Base-by-base conservation (phyloP, 208 protist genomes). In the Crithidia acanthocephali region DNA sequence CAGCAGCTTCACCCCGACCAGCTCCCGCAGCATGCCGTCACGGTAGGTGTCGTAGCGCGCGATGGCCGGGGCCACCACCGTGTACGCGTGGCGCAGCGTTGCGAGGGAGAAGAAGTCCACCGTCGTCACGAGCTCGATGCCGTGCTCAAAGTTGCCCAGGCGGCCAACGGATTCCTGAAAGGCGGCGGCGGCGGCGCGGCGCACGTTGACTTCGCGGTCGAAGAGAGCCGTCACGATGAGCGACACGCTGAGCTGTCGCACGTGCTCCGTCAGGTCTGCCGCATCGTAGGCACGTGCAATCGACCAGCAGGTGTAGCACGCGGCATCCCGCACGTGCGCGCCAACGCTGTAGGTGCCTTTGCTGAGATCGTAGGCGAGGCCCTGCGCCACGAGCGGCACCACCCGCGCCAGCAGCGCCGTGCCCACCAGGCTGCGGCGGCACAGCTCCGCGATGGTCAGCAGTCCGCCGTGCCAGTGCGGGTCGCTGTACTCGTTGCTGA, bases 241-340 rank as follows among this genome's bases (percentile, higher is more conserved):
- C 18, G 74, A 71, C 2, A 74, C 75, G 58, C 88, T 90, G 20
- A 98, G 80, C 40, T 74, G 50, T 33, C 85, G 71, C 30, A 98
- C 92, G 76, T 98, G 87, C 44, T 68, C 60, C 45, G 80, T 68
- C 35, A 99, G 84, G 58, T 98, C 86, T 0, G 56, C 55, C 11
- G 96, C 86, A 53, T 96, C 91, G 83, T 99, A 99, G 9, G 98
- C 97, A 55, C 98, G 90, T 9, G 98, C 98, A 30, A 99, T 95
- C 30, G 98, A 98, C 98, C 99, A 99, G 79, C 90, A 98, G 2
- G 98, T 90, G 84, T 99, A 99, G 76, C 98, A 99, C 53, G 98
- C 98, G 25, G 98, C 95, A 83, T 99, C 99, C 28, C 99, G 88
- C 32, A 99, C 99, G 75, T 99, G 90, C 1, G 97, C 84, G 2